Conservation (phyloP, 2,329 filamentous ascomycete species). For the Pseudopyrenochaeta lycopersici region DNA sequence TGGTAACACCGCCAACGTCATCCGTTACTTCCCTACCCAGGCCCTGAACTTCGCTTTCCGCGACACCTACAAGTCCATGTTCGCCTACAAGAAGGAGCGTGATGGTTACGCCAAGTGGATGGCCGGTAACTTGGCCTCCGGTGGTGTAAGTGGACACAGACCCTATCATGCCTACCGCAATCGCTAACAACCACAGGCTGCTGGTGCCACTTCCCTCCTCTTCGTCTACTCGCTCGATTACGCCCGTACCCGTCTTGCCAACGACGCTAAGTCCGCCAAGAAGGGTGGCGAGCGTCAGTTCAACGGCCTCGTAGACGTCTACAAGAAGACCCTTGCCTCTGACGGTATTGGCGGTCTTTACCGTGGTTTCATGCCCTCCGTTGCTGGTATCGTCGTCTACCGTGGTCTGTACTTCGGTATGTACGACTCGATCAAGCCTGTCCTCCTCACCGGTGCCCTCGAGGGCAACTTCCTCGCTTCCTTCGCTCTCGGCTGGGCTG, state of each 20-base stretch:
- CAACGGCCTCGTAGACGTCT: conserved; percentile 99
- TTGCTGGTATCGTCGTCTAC: conserved; percentile 99
- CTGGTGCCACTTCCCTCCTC: conserved; percentile 98
- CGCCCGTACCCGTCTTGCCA: conserved; percentile 99
- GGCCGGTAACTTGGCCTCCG: conserved; percentile 98
- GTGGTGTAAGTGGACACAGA: conserved; percentile 84
- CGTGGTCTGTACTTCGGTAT: conserved; percentile 99
- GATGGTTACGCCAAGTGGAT: conserved; percentile 99
- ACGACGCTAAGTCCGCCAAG: conserved; percentile 99
- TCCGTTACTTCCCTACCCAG: conserved; percentile 99
- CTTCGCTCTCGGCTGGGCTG: conserved; percentile 97
- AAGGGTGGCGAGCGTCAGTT: conserved; percentile 98
- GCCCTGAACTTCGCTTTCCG: conserved; percentile 99
- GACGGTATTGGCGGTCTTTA: conserved; percentile 99
- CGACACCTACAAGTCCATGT: conserved; percentile 99
- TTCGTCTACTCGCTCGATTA: conserved; percentile 99
- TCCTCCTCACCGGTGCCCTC: conserved; percentile 88
- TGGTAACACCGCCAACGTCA: conserved; percentile 99
- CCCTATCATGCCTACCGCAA: not conserved
- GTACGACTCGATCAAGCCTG: conserved; percentile 99
- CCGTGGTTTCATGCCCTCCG: conserved; percentile 99
- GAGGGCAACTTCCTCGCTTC: conserved; percentile 99
- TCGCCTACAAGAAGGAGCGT: conserved; percentile 99
- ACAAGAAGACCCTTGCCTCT: conserved; percentile 99
- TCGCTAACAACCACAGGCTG: conserved; percentile 67